These are phyloP conservation scores for Sophora flavescens DNA, from an alignment of 306 rosid species.

Conservation along the genomic window DNA sequence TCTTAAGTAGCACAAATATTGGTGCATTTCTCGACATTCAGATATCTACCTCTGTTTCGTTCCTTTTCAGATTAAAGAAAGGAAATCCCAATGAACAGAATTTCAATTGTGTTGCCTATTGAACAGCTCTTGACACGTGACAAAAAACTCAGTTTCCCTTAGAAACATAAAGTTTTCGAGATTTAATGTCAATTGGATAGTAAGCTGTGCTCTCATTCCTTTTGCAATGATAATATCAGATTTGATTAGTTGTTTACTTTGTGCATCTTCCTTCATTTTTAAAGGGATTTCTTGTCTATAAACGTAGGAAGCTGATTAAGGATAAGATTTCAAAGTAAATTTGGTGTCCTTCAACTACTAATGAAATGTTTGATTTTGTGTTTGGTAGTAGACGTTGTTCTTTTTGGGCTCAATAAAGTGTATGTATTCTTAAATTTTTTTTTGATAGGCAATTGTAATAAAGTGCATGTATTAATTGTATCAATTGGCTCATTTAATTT, in stretches of 20 bases:
- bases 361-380: slow-evolving; percentile 2
- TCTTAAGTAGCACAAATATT: slow-evolving; percentile 13
- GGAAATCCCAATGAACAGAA: slow-evolving; percentile 26
- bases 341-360: slow-evolving; percentile 15
- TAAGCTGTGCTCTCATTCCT: slow-evolving; percentile 28
- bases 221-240: not conserved
- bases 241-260: slow-evolving; percentile 17
- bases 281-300: not conserved
- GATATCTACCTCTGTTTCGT: slow-evolving; percentile 26
- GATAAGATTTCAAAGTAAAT: not conserved
- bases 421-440: too few species aligned
- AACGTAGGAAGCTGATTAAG: slow-evolving; percentile 9
- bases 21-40: slow-evolving; percentile 31
- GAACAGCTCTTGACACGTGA: slow-evolving; percentile 19
- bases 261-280: slow-evolving; percentile 14
- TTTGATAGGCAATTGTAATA: not conserved
- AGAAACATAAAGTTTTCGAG: slow-evolving; percentile 1
- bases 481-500: slow-evolving; percentile 9
- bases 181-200: slow-evolving; percentile 31
- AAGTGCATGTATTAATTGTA: not conserved
- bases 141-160: slow-evolving; percentile 13
- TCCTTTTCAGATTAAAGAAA: slow-evolving; percentile 6
- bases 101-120: slow-evolving; percentile 28
- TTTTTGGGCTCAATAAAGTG: not conserved
- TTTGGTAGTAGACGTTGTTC: not conserved